Evolutionary conservation across 768 basidiomycete genomes (phyloP), one percentile per base, ranked within the genome.

Genomic region (Auricularia heimuer): DNA sequence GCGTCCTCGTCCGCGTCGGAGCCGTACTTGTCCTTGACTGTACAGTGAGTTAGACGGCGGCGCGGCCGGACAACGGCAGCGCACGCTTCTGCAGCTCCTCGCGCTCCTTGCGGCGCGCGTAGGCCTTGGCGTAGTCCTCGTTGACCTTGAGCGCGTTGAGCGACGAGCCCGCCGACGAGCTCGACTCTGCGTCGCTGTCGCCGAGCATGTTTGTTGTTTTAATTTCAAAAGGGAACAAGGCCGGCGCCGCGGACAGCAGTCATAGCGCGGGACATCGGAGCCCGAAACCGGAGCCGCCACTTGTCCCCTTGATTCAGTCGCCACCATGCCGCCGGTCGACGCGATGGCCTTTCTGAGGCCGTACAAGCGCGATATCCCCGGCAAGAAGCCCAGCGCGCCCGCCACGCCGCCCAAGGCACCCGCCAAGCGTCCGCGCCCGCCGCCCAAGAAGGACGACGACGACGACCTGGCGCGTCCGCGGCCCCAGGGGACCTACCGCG

Each of bases 11-110:
- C 77, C 8, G 12, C 35, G 71, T 90, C 88, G 0, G 89, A 89
- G 24, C 91, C 89, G 73, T 94, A 92, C 75, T 94, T 92, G 63
- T 89, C 90, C 76, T 92, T 89, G 62, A 94, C 92, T 93, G 64
- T n/a, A 70, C 3, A 39, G 54, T 58, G 34, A 21, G 34, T 47
- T 12, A 44, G 45, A 47, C 33, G 3, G 4, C 7, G 16, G 16
- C 36, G 39, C 6, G 36, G 14, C 6, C 36, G 29, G 66, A 44
- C 10, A 10, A 3, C 14, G 7, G 33, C 11, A 54, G 81, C 88
- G 66, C 68, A 92, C 92, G 76, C 74, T 87, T 89, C 56, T 82
- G 80, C 16, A 94, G 83, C 74, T 94, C 92, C 72, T 94, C 92
- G 33, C 90, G 81, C 70, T 93, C 90, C 73, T 94, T 94, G 70